Evolutionary conservation across 164 flowering plant species (phyloP).

Genomic region (Malania oleifera): DNA sequence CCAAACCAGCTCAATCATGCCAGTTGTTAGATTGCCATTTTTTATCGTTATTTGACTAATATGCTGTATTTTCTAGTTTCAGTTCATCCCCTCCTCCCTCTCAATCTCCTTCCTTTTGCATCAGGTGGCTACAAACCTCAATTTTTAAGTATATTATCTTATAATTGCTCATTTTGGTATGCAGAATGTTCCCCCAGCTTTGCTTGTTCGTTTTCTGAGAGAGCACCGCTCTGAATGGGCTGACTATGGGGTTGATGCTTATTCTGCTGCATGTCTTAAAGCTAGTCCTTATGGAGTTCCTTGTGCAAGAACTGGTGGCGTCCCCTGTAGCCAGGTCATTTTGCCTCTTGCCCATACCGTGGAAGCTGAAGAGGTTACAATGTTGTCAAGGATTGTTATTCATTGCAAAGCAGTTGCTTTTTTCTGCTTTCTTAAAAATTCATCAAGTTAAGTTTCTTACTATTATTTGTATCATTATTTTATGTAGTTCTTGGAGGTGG

Average conservation of each 20-base stretch:
- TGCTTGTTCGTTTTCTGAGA: slow-evolving; percentile 73
- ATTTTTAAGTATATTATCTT: background rate
- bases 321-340: slow-evolving; percentile 63
- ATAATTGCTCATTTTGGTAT: background rate
- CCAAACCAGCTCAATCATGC: too few relatives aligned
- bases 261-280: slow-evolving; percentile 62
- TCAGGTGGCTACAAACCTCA: too few relatives aligned
- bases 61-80: too few relatives aligned
- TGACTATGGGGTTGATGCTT: slow-evolving; percentile 69
- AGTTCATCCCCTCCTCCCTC: too few relatives aligned
- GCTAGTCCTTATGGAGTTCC: slow-evolving; percentile 59
- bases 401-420: background rate
- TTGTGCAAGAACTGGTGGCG: slow-evolving; percentile 49
- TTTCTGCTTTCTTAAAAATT: background rate
- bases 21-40: too few relatives aligned
- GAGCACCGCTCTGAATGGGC: slow-evolving; percentile 95
- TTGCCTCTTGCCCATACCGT: slow-evolving; percentile 75
- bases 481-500: slow-evolving; percentile 64
- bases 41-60: too few relatives aligned
- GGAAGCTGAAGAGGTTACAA: slow-evolving; percentile 74
- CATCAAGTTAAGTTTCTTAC: background rate
- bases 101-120: too few relatives aligned
- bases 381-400: background rate
- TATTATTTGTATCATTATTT: background rate
- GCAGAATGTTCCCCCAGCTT: slow-evolving; percentile 81